Conservation (phyloP, 805 yeast species). For the Ogataea ramenticola region DNA sequence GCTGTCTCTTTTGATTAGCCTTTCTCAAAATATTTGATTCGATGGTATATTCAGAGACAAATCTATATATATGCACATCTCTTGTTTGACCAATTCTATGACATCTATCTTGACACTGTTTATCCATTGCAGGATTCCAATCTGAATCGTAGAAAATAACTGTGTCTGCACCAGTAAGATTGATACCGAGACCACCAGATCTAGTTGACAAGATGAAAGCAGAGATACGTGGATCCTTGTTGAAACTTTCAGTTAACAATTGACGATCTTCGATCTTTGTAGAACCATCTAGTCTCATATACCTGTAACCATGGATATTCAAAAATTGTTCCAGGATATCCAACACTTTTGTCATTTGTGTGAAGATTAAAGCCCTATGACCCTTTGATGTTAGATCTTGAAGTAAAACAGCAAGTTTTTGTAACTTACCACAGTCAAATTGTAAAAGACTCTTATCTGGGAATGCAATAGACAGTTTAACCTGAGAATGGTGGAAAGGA, state of each 20-base stretch:
- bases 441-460: slow-evolving; percentile 91
- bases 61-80: slow-evolving; percentile 94
- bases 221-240: slow-evolving; percentile 76
- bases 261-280: slow-evolving; percentile 97
- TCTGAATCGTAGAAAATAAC: slow-evolving; percentile 97
- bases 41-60: slow-evolving; percentile 92
- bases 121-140: slow-evolving; percentile 99
- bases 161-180: slow-evolving; percentile 96
- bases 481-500: slow-evolving; percentile 77
- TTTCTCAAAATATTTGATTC: slow-evolving; percentile 91
- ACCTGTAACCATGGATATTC: slow-evolving; percentile 89
- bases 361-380: slow-evolving; percentile 90
- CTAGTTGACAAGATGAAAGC: slow-evolving; percentile 91
- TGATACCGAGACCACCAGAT: slow-evolving; percentile 98
- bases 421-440: slow-evolving; percentile 96
- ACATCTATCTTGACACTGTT: slow-evolving; percentile 98
- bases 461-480: slow-evolving; percentile 84
- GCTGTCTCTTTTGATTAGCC: slow-evolving; percentile 89
- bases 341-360: slow-evolving; percentile 96
- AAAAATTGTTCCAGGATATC: slow-evolving; percentile 90
- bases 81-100: slow-evolving; percentile 98
- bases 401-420: slow-evolving; percentile 67
- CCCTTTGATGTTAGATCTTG: slow-evolving; percentile 78
- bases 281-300: slow-evolving; percentile 94
- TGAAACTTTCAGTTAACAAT: slow-evolving; percentile 85